Base-by-base conservation (phyloP, 192 early-diverging fungal genomes). In the Pilaira anomala region DNA sequence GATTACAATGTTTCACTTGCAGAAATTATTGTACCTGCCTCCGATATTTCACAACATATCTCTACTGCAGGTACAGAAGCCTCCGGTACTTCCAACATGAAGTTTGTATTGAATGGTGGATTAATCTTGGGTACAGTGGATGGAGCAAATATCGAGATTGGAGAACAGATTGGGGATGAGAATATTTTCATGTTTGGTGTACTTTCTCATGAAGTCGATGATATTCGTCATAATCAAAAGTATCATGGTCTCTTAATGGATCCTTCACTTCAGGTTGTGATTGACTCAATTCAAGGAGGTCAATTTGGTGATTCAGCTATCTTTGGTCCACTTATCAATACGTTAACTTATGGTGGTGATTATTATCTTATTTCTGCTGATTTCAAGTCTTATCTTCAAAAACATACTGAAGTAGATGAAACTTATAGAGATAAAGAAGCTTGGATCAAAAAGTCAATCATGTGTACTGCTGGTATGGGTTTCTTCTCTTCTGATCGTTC, bases 41-140 rank as follows among this genome's bases (percentile, higher is more conserved):
- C 91, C 65, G 97, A 99, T 78, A 94, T 99, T 62, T 99, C 97
- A 46, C 96, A 99, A 83, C 97, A 99, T 78, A 99, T 99, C 73
- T 99, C 97, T 24, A 98, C 95, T 4, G 97, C 97, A 16, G 97
- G 96, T 61, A 99, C 95, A 11, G 97, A 99, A 77, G 97, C 95
- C 18, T 97, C 95, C 18, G 97, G 97, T 50, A 99, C 97, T 8
- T 97, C 95, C 18, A 99, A 99, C 84, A 99, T 99, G 95, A 98
- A 99, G 83, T 99, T 99, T 83, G 95, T 97, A 48, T 76, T 99
- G 44, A 99, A 99, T 76, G 95, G 97, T 62, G 97, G 97, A 63
- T 76, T 98, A 56, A 99, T 99, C 72, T 82, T 99, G 33, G 97
- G 97, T 62, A 99, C 95, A 1, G 87, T 99, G 28, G 96, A 99